These are phyloP conservation scores for Larix sibirica DNA, from an alignment of 83 land plant species.

Conservation along the genomic window DNA sequence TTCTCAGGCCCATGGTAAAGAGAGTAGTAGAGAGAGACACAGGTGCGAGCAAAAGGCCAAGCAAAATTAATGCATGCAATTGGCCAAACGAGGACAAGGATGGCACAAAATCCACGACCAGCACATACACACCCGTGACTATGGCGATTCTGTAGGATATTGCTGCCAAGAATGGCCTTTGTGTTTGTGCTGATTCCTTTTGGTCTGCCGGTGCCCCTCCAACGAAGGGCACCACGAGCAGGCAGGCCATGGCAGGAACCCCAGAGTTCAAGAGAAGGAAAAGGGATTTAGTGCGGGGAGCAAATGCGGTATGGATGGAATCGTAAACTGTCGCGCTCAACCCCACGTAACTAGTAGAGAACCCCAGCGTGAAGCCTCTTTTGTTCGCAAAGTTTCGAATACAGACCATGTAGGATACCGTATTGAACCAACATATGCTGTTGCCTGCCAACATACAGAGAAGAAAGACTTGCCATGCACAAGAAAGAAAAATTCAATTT, in stretches of 20 bases:
- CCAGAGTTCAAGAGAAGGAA: constrained; percentile 47
- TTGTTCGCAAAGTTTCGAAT: background rate
- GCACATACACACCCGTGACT: constrained; percentile 39
- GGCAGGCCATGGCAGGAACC: constrained; percentile 30
- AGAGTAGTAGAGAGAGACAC: constrained; percentile 20
- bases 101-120: constrained; percentile 27
- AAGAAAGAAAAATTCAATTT: too few species aligned
- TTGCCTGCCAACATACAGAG: constrained; percentile 26
- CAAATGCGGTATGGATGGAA: constrained; percentile 16
- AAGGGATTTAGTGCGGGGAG: constrained; percentile 12
- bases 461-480: too few species aligned
- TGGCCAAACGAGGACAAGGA: background rate
- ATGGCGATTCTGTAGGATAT: constrained; percentile 30
- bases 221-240: constrained; percentile 26
- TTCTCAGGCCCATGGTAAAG: too few species aligned
- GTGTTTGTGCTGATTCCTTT: background rate
- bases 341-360: constrained; percentile 56
- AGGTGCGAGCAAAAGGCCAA: constrained; percentile 22
- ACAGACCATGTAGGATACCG: constrained; percentile 25
- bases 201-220: background rate
- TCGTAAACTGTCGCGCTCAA: constrained; percentile 50
- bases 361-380: constrained; percentile 24
- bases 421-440: constrained; percentile 72
- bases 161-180: constrained; percentile 17
- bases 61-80: constrained; percentile 12